Percentiles rank a stretch among this genome's conserved stretches.
These are phyloP conservation scores for Arachnomyces sp. DNA, from an alignment of 2,329 filamentous ascomycete species.

Conservation along the genomic window DNA sequence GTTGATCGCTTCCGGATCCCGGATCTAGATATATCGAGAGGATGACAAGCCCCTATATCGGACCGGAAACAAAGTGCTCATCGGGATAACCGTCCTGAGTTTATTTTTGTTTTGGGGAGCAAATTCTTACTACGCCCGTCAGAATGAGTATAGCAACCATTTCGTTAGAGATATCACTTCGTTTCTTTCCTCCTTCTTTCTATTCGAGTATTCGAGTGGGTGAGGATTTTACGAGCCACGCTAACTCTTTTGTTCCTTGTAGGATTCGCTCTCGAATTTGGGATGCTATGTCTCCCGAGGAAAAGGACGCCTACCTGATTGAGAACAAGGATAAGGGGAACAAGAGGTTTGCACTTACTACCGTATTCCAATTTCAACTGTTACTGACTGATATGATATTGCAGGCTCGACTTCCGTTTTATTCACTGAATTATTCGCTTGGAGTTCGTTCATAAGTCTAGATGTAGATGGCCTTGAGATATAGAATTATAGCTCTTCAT, in stretches of 20 bases:
- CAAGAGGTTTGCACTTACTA: constrained; percentile 29
- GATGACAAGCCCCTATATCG: constrained; percentile 51
- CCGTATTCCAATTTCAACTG: not conserved
- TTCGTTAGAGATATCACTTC: not conserved
- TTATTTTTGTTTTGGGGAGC: constrained; percentile 42
- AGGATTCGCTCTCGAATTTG: constrained; percentile 29
- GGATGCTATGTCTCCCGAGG: constrained; percentile 33
- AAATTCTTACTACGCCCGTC: constrained; percentile 33
- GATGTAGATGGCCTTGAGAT: no score
- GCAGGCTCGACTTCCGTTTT: constrained; percentile 32
- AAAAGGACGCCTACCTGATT: constrained; percentile 29
- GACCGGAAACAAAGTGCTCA: constrained; percentile 49
- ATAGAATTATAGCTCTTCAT: no score
- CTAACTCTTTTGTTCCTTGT: constrained; percentile 3
- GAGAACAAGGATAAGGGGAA: constrained; percentile 34
- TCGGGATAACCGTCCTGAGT: constrained; percentile 44
- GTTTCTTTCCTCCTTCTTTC: not conserved
- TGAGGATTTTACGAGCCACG: not conserved
- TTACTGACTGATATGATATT: not conserved
- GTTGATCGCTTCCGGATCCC: constrained; percentile 2
- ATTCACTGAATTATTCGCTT: constrained; percentile 18
- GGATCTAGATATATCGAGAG: constrained; percentile 41
- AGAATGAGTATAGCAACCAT: constrained; percentile 28
- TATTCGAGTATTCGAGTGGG: not conserved
- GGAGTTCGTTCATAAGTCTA: no score